Percentiles rank a stretch among this genome's conserved stretches.
phyloP scores from a whole-genome alignment of 2,329 filamentous ascomycete species.

The Zalaria sp. region DNA sequence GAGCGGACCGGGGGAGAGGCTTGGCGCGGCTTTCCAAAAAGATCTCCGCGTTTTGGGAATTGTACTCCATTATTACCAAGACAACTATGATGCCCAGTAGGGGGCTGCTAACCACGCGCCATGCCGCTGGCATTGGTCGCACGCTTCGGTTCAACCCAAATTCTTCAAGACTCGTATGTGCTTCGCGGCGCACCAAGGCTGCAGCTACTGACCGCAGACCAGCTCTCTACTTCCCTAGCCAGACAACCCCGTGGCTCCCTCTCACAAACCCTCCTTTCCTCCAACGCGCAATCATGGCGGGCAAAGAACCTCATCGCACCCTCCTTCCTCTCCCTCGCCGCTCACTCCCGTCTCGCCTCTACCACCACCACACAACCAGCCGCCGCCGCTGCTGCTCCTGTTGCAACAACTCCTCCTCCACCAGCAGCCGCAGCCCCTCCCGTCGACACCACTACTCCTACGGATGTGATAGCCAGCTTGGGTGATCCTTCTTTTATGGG shows the following conservation, averaged over 20 bases:
- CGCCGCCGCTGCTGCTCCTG: not conserved
- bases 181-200: not conserved
- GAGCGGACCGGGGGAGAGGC: too few species aligned
- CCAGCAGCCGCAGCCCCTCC: constrained; percentile 2
- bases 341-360: constrained; percentile 6
- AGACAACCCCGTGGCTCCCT: not conserved
- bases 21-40: not conserved
- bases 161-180: constrained; percentile 5
- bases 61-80: too few species aligned
- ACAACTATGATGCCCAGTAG: constrained; percentile 6
- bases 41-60: not conserved
- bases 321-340: constrained; percentile 2
- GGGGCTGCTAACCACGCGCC: not conserved
- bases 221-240: not conserved
- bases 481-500: too few species aligned
- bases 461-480: too few species aligned
- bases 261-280: not conserved
- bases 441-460: not conserved
- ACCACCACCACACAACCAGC: constrained; percentile 1
- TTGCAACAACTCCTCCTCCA: constrained; percentile 1
- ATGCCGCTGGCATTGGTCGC: constrained; percentile 1
- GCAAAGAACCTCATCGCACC: not conserved
- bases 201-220: constrained; percentile 1
- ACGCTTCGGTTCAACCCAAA: constrained; percentile 2
- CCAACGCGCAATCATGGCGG: not conserved